Base-by-base conservation (phyloP, 2,329 filamentous ascomycete genomes). In the Clonostachys rosea region DNA sequence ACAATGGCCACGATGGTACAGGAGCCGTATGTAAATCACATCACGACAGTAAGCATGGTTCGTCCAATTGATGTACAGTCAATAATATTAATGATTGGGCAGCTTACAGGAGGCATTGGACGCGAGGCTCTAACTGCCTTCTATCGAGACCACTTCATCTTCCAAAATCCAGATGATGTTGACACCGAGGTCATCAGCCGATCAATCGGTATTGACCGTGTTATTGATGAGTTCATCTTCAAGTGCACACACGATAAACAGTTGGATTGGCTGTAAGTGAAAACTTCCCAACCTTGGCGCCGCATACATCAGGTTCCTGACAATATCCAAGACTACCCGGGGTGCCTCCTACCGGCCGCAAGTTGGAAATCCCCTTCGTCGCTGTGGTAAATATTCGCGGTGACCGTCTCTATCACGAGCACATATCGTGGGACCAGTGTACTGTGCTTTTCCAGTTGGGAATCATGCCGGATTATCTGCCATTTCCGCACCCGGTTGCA, bases 1-100 rank as follows among this genome's bases (percentile, higher is more conserved):
- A 91, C 87, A 0, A 91, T 91, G 87, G 74, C 73, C n/a, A 91
- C 87, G 0, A 91, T 91, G 87, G 86, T 90, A 2, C 74, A 83
- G 43, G 81, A 89, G 60, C 87, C 87, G 2, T 90, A 91, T 56
- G 87, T 91, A 2, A 91, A 91, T 58, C 85, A 91, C 58, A 72
- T 90, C 3, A 84, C 86, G 0, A 89, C 86, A 0, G 73, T 83
- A 56, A 69, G 75, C 55, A 16, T 3, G 1, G 7, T 13, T 10
- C 1, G 0, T 18, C 5, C 37, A n/a, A 12, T 40, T 8, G 42
- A 17, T 6, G n/a, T n/a, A 40, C 49, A 9, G 48, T 45, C 10
- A 16, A 14, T 5, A 16, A 9, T 1, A 2, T 0, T 8, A n/a
- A n/a, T 20, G 20, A 30, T 10, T 20, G 34, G 7, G 3, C 16